phyloP scores from a whole-genome alignment of 2,329 filamentous ascomycete species.

The Aspergillus sp. region DNA sequence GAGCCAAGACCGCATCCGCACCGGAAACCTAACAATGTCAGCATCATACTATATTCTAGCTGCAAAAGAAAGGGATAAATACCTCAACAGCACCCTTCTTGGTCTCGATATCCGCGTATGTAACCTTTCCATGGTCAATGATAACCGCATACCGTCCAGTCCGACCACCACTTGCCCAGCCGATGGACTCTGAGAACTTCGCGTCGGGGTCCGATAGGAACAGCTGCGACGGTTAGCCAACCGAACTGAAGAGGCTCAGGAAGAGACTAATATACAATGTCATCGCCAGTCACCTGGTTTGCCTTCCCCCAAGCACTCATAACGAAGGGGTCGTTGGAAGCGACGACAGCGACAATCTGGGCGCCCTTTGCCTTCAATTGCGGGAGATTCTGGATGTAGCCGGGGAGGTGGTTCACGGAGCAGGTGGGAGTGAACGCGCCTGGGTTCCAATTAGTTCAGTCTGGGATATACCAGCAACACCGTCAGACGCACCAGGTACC shows the following conservation, averaged over 20 bases:
- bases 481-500: conserved; percentile 57
- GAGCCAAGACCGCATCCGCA: conserved; percentile 34
- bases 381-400: conserved; percentile 69
- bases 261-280: conserved; percentile 51
- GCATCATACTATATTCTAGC: neutral
- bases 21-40: conserved; percentile 27
- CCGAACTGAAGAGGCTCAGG: too few species aligned
- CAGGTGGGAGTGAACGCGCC: conserved; percentile 85
- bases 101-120: conserved; percentile 72
- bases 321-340: conserved; percentile 79
- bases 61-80: neutral
- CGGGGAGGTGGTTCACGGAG: conserved; percentile 74
- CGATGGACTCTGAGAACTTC: conserved; percentile 72
- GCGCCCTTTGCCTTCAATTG: conserved; percentile 76
- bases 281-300: conserved; percentile 70
- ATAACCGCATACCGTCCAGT: conserved; percentile 77
- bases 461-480: neutral
- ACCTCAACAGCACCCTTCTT: conserved; percentile 39
- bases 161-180: conserved; percentile 67
- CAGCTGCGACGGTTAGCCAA: conserved; percentile 48
- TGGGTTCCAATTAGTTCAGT: conserved; percentile 1
- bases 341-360: conserved; percentile 75
- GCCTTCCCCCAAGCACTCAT: conserved; percentile 89
- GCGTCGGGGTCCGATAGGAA: conserved; percentile 72
- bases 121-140: conserved; percentile 77